These are phyloP conservation scores for Cytospora mali DNA, from an alignment of 2,329 filamentous ascomycete genomes.

Conservation along the genomic window DNA sequence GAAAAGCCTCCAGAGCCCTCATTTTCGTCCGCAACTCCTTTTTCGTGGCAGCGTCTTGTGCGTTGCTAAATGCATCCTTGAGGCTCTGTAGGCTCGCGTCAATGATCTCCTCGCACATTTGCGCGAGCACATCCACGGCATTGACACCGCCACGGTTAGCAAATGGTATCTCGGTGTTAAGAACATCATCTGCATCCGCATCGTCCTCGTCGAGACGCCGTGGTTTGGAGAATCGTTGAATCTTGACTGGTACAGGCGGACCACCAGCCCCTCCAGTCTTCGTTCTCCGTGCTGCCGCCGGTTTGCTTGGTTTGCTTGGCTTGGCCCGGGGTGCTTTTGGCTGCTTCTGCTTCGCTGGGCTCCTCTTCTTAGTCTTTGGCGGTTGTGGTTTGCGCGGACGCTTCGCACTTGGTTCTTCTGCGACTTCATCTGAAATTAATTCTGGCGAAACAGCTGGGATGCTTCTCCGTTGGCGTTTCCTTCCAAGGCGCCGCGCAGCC, in stretches of 20 bases:
- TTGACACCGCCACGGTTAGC: slow-evolving; percentile 59
- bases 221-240: slow-evolving; percentile 59
- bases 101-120: slow-evolving; percentile 64
- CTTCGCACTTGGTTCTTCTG: slow-evolving; percentile 41
- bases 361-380: slow-evolving; percentile 36
- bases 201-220: slow-evolving; percentile 45
- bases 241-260: slow-evolving; percentile 21
- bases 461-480: slow-evolving; percentile 47
- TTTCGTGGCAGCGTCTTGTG: slow-evolving; percentile 49
- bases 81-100: slow-evolving; percentile 52
- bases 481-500: slow-evolving; percentile 45
- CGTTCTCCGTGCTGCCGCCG: slow-evolving; percentile 25
- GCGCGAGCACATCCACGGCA: slow-evolving; percentile 62
- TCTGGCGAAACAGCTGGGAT: slow-evolving; percentile 45
- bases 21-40: slow-evolving; percentile 59
- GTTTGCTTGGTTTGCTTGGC: slow-evolving; percentile 15
- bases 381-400: slow-evolving; percentile 38
- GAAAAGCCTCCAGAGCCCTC: slow-evolving; percentile 60
- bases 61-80: slow-evolving; percentile 45
- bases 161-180: slow-evolving; percentile 56
- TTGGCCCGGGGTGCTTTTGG: slow-evolving; percentile 29
- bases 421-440: slow-evolving; percentile 43
- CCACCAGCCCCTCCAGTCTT: slow-evolving; percentile 28
- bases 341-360: slow-evolving; percentile 46
- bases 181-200: slow-evolving; percentile 45